These are phyloP conservation scores for Senecio squalidus DNA, from an alignment of 140 eudicot species.

Conservation along the genomic window DNA sequence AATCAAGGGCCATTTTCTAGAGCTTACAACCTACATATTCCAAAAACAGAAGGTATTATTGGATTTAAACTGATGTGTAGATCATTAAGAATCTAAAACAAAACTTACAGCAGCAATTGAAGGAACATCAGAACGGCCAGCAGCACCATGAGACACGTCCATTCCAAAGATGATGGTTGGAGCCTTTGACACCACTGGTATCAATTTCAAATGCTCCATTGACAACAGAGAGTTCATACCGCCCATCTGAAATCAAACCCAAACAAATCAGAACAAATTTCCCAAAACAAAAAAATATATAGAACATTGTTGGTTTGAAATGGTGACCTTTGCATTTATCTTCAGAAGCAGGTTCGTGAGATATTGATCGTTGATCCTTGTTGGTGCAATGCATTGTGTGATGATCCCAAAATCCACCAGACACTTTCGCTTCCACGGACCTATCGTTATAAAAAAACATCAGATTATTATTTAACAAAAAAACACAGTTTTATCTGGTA, in stretches of 20 bases:
- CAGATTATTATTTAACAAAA: neutral
- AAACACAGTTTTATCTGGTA: neutral
- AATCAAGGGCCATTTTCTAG: slow-evolving; percentile 58
- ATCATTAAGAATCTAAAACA: neutral
- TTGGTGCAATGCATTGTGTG: slow-evolving; percentile 56
- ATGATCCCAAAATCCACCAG: slow-evolving; percentile 49
- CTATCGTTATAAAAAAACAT: slow-evolving; percentile 14
- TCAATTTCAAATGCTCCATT: slow-evolving; percentile 22
- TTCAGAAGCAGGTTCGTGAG: slow-evolving; percentile 50
- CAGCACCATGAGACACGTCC: slow-evolving; percentile 53
- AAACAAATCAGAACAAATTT: neutral
- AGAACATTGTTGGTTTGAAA: neutral
- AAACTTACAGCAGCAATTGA: slow-evolving; percentile 50
- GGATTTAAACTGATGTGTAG: neutral
- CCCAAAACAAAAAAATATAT: neutral
- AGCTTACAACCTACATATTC: slow-evolving; percentile 53
- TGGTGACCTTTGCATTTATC: slow-evolving; percentile 58
- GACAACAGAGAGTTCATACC: slow-evolving; percentile 42
- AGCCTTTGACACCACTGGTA: slow-evolving; percentile 41
- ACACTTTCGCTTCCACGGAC: slow-evolving; percentile 65
- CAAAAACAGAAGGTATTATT: neutral
- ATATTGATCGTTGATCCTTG: slow-evolving; percentile 48
- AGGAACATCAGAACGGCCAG: slow-evolving; percentile 58
- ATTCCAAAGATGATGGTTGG: slow-evolving; percentile 56
- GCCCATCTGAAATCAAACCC: slow-evolving; percentile 41